Base-by-base conservation (phyloP, 805 yeast species). In the Metschnikowia lachancei region DNA sequence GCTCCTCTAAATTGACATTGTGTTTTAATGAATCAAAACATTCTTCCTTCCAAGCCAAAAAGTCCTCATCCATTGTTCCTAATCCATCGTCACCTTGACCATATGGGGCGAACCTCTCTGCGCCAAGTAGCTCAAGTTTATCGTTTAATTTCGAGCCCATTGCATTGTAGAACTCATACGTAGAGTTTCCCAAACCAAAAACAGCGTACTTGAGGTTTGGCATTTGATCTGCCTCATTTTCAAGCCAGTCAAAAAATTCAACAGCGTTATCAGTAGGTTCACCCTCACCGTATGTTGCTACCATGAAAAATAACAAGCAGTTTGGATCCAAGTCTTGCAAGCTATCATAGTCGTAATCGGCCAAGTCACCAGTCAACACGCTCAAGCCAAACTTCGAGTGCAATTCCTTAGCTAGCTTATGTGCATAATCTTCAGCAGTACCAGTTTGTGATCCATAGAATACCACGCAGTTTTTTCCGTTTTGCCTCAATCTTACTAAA, bases 261-360 rank as follows among this genome's bases (percentile, higher is more conserved):
- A 79, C 78, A n/a, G 97, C 94, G 58, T 88, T 87, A 65, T 92
- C 99, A 12, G 99, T 92, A 57, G 96, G 96, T 65, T 92, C 99
- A 62, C 99, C 99, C 70, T 92, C 99, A 57, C 99, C 99, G 59
- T 94, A 94, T 10, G 97, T 89, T 28, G 98, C 94, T 70, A 90
- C 74, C 61, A 92, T 76, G 60, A 92, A 84, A 47, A 71, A 68
- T 24, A 70, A 65, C 17, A 82, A 82, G 45, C 79, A 71, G 49
- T 78, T 78, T 14, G 72, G 69, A 17, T 83, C 78, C 52, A 92
- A 66, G 41, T 79, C 79, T 59, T 81, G 81, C 45, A 94, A 72
- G 53, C 80, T 81, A 35, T 90, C 96, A 60, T 76, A 85, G 55
- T 92, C 97, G 61, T 83, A 90, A 60, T 87, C 92, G 36, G 91